Base-by-base conservation (phyloP, 768 basidiomycete genomes). In the Gloeophyllum trabeum region DNA sequence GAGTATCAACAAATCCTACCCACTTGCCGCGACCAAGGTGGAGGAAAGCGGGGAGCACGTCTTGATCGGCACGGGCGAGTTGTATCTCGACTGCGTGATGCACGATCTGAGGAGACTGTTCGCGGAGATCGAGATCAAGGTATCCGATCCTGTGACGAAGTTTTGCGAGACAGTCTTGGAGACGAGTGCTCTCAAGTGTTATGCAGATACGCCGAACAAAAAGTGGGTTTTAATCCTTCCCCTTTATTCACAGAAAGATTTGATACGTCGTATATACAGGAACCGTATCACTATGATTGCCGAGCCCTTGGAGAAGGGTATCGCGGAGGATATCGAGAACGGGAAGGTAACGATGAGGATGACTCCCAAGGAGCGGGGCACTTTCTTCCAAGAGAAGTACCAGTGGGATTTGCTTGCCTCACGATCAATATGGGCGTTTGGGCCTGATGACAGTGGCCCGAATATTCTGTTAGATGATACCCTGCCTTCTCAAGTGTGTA, bases 281-380 rank as follows among this genome's bases (percentile, higher is more conserved):
- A 99, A 98, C 69, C 88, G 88, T 54, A 73, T 99, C 45, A 99
- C 96, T 5, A 94, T 98, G 92, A 98, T 99, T 49, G 92, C 96
- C 19, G 96, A 99, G 59, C 96, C 96, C 2, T 70, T 99, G 24
- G 96, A 98, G 61, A 76, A 81, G 40, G 96, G 96, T 13, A 77
- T 99, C 48, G 90, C 96, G 1, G 91, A 97, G 58, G 96, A 99
- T 57, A 82, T 99, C 52, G 96, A 99, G 60, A 74, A 80, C 6
- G 93, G 94, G 16, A 78, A 81, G 37, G 86, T 99, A 43, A 85
- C 81, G 44, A 96, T 98, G 78, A 79, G 84, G 20, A 93, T 98
- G 90, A 75, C 88, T 1, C 75, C 86, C 20, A 97, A 97, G 62
- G 92, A 98, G 54, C 73, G 96, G 35, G 96, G 94, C 22, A 84